These are phyloP conservation scores for Rhodotorula graminis DNA, from an alignment of 768 basidiomycete species.

Conservation along the genomic window DNA sequence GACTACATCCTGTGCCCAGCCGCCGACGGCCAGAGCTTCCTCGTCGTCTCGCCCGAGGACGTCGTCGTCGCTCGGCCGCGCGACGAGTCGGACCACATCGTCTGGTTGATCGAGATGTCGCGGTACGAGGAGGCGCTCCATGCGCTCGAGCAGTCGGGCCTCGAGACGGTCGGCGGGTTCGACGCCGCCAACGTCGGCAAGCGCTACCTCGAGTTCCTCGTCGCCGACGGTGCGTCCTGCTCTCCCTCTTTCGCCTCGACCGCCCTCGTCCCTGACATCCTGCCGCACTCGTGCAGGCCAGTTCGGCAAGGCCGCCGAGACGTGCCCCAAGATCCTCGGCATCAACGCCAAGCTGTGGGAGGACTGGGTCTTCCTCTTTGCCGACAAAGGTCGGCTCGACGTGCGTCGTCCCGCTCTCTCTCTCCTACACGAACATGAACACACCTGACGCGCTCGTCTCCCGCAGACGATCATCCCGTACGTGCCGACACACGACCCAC, in stretches of 20 bases:
- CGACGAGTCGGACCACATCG: conserved; percentile 81
- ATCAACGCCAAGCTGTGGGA: conserved; percentile 83
- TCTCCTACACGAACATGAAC: too few species aligned
- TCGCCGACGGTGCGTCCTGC: conserved; percentile 62
- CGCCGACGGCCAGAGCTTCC: conserved; percentile 51
- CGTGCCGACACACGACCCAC: conserved; percentile 76
- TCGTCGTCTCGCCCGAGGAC: conserved; percentile 81
- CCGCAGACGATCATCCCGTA: conserved; percentile 76
- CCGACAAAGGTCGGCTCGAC: conserved; percentile 70
- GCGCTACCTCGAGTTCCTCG: conserved; percentile 78
- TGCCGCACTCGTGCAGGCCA: conserved; percentile 52
- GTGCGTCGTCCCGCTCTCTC: conserved; percentile 48
- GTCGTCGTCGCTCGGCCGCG: conserved; percentile 79
- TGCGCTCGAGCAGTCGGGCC: conserved; percentile 63
- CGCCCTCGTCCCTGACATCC: background rate
- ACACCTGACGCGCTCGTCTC: too few species aligned
- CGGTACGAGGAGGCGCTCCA: conserved; percentile 84
- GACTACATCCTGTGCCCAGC: conserved; percentile 60
- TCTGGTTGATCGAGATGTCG: conserved; percentile 81
- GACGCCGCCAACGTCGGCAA: conserved; percentile 62
- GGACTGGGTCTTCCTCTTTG: conserved; percentile 87
- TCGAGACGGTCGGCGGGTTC: conserved; percentile 49
- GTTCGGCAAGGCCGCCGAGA: conserved; percentile 70
- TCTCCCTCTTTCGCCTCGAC: background rate
- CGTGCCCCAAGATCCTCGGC: conserved; percentile 80